Conservation (phyloP, 139 green algal genomes). For the Auxenochlorella pyrenoidosa region DNA sequence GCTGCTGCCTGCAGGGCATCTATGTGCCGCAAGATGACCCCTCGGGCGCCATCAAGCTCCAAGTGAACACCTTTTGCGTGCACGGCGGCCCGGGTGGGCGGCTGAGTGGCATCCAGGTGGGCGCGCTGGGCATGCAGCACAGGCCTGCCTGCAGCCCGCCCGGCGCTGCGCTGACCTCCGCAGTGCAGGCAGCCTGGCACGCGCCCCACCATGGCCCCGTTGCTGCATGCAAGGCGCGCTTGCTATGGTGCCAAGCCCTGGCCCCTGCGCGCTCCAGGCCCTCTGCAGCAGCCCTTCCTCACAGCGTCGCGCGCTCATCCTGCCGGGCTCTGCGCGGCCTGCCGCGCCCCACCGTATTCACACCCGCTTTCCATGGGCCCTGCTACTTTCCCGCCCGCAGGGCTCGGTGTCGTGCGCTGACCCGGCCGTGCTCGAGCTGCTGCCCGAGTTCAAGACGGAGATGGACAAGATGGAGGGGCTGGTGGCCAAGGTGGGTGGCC, state of each 20-base stretch:
- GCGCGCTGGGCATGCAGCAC: not conserved
- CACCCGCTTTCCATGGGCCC: not conserved
- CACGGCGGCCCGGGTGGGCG: slow-evolving; percentile 53
- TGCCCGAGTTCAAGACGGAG: slow-evolving; percentile 48
- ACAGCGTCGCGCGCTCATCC: not conserved
- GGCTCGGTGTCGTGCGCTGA: slow-evolving; percentile 51
- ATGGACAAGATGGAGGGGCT: not conserved
- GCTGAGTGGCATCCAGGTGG: slow-evolving; percentile 51
- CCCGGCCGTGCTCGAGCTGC: slow-evolving; percentile 37
- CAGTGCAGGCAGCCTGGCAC: too few species aligned
- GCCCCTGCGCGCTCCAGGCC: not conserved
- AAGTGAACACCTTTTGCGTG: slow-evolving; percentile 61
- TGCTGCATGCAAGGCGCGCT: too few species aligned
- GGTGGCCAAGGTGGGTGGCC: not conserved
- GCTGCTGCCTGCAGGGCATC: slow-evolving; percentile 30
- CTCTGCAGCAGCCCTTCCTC: not conserved
- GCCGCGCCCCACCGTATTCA: not conserved
- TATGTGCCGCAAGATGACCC: slow-evolving; percentile 35
- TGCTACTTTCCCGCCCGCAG: not conserved
- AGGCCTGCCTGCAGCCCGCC: not conserved
- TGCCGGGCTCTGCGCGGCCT: not conserved
- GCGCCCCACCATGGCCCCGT: too few species aligned
- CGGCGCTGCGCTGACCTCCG: too few species aligned
- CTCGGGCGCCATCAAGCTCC: slow-evolving; percentile 31
- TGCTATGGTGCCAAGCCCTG: not conserved